A percentile compares a stretch with the other conserved stretches of the same genome.
Evolutionary conservation across 2,329 filamentous ascomycete genomes (phyloP).

Genomic region (Tympanopsis confertula): DNA sequence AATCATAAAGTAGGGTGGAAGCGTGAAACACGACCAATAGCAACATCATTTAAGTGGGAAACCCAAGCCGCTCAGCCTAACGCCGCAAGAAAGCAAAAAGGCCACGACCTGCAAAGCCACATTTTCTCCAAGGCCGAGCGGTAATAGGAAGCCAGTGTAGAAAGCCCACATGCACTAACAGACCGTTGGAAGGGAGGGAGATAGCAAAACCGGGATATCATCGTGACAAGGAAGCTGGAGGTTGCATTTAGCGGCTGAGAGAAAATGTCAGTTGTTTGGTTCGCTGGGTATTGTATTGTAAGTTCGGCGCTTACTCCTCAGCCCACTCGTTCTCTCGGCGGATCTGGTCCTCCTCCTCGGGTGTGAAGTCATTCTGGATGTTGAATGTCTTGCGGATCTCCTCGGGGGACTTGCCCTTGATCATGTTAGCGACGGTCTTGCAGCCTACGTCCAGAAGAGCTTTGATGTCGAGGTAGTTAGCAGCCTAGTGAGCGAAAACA

Average conservation of each 20-base stretch:
- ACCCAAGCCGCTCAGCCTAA: too few relatives aligned
- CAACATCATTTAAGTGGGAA: too few relatives aligned
- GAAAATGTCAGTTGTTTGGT: neutral
- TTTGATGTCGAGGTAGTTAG: conserved; percentile 99
- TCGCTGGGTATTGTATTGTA: neutral
- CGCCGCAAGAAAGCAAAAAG: too few relatives aligned
- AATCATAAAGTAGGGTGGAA: too few relatives aligned
- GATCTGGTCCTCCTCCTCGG: conserved; percentile 97
- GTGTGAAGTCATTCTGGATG: conserved; percentile 98
- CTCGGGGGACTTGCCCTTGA: conserved; percentile 99
- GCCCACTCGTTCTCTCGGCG: conserved; percentile 86
- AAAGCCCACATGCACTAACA: too few relatives aligned
- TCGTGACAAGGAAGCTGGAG: too few relatives aligned
- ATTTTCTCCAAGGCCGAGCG: too few relatives aligned
- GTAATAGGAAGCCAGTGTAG: too few relatives aligned
- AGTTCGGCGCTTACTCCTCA: conserved; percentile 54
- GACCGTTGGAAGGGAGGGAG: too few relatives aligned
- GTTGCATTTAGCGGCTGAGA: conserved; percentile 1
- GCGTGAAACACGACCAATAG: too few relatives aligned
- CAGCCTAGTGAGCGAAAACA: conserved; percentile 45
- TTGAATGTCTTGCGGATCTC: conserved; percentile 99
- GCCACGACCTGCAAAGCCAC: too few relatives aligned
- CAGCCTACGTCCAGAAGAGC: conserved; percentile 92
- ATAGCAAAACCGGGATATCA: too few relatives aligned
- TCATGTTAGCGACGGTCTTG: conserved; percentile 99